Conservation (phyloP, 2,329 filamentous ascomycete species). For the Fusarium newnesense region DNA sequence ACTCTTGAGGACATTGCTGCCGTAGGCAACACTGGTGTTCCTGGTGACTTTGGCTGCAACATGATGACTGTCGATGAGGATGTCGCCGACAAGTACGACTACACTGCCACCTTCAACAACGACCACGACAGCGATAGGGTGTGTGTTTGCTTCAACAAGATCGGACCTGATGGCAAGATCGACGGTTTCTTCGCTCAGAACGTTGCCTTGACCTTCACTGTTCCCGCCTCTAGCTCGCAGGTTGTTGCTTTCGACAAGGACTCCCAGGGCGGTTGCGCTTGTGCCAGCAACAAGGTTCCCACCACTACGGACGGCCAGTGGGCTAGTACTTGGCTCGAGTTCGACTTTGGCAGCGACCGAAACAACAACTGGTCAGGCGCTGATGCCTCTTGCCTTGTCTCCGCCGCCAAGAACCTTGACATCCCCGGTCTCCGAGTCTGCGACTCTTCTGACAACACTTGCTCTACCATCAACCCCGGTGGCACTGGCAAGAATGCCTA, state of each 20-base stretch:
- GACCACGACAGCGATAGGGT: constrained; percentile 48
- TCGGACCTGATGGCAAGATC: constrained; percentile 55
- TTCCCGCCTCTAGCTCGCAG: constrained; percentile 52
- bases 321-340: constrained; percentile 61
- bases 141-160: constrained; percentile 64
- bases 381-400: constrained; percentile 61
- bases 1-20: constrained; percentile 58
- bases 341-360: constrained; percentile 57
- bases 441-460: constrained; percentile 48
- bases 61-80: constrained; percentile 55
- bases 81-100: constrained; percentile 55
- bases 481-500: constrained; percentile 53
- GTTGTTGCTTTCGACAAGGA: constrained; percentile 57
- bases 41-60: constrained; percentile 62
- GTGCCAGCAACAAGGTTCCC: constrained; percentile 48
- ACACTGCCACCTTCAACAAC: constrained; percentile 55
- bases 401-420: constrained; percentile 37
- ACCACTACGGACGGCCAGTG: constrained; percentile 54
- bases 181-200: constrained; percentile 61
- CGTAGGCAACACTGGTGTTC: constrained; percentile 58
- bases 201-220: constrained; percentile 54
- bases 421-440: constrained; percentile 53
- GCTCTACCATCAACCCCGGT: constrained; percentile 53
- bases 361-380: constrained; percentile 63
- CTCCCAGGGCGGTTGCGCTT: constrained; percentile 61